Conservation (phyloP, 2,329 filamentous ascomycete species). For the Canariomyces notabilis region DNA sequence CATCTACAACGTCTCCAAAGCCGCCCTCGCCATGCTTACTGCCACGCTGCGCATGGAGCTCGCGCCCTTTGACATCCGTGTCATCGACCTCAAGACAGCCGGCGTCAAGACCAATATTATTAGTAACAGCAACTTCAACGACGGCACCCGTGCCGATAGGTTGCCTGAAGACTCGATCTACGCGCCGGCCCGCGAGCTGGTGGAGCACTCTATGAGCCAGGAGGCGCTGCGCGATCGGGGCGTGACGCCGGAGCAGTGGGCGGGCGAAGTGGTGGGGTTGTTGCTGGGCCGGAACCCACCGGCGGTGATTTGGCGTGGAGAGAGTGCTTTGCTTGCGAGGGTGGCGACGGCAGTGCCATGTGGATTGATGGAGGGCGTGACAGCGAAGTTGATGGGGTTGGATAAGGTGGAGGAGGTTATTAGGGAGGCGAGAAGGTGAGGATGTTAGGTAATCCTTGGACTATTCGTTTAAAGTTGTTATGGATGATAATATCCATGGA, state of each 20-base stretch:
- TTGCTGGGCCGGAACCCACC: constrained; percentile 20
- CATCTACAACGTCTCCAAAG: constrained; percentile 41
- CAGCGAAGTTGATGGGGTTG: constrained; percentile 25
- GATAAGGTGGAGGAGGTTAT: constrained; percentile 22
- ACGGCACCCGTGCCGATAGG: neutral
- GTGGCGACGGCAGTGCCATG: constrained; percentile 19
- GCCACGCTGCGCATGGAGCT: constrained; percentile 40
- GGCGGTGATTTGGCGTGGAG: constrained; percentile 24
- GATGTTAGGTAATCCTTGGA: too few relatives aligned
- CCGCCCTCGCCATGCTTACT: constrained; percentile 35
- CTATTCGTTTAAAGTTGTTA: too few relatives aligned
- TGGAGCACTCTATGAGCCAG: constrained; percentile 25
- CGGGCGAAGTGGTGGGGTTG: constrained; percentile 17
- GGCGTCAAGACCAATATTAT: constrained; percentile 32
- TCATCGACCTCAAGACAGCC: constrained; percentile 32
- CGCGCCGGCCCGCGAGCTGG: constrained; percentile 16
- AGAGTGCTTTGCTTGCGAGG: constrained; percentile 18
- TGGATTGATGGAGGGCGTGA: constrained; percentile 17
- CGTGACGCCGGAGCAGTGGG: constrained; percentile 22
- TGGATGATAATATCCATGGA: too few relatives aligned
- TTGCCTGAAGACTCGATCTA: constrained; percentile 27
- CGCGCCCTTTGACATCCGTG: constrained; percentile 30
- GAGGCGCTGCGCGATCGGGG: constrained; percentile 11
- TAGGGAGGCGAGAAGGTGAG: too few relatives aligned
- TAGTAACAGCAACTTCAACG: constrained; percentile 18